Conservation (phyloP, 257 asterid species). For the Fraxinus excelsior region DNA sequence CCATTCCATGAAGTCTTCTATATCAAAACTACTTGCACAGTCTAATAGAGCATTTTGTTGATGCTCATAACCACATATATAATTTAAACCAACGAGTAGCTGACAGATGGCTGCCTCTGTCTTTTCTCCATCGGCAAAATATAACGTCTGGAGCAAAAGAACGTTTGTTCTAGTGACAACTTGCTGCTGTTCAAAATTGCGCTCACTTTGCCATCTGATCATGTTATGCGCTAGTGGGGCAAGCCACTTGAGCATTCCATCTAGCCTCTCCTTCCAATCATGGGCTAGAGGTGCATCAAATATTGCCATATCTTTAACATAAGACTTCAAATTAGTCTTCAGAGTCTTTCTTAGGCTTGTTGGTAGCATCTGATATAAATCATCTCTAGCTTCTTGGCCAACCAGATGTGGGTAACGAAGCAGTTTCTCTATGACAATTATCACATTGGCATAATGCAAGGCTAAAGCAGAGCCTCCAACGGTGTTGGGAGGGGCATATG, state of each 20-base stretch:
- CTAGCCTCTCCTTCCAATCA: conserved; percentile 79
- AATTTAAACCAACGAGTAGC: conserved; percentile 78
- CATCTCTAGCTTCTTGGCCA: conserved; percentile 92
- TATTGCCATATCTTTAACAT: conserved; percentile 58
- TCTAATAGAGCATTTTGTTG: conserved; percentile 89
- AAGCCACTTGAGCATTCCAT: conserved; percentile 60
- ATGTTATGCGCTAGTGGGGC: conserved; percentile 87
- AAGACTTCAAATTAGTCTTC: conserved; percentile 59
- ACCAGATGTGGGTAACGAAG: conserved; percentile 84
- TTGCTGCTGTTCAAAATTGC: conserved; percentile 88
- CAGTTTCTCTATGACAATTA: conserved; percentile 75
- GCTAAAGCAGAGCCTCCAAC: conserved; percentile 92
- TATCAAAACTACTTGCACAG: conserved; percentile 86
- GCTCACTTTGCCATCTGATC: conserved; percentile 94
- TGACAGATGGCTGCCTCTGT: conserved; percentile 75
- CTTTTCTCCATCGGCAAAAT: conserved; percentile 75
- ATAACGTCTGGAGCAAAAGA: conserved; percentile 79
- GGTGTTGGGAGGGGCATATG: conserved; percentile 58
- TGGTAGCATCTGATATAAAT: conserved; percentile 89
- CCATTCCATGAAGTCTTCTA: conserved; percentile 80
- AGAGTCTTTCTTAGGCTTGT: conserved; percentile 68
- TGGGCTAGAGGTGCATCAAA: conserved; percentile 89
- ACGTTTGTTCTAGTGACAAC: conserved; percentile 72
- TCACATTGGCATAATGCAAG: conserved; percentile 80
- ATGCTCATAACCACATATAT: conserved; percentile 86